Evolutionary conservation across 768 basidiomycete genomes (phyloP), one percentile per base, ranked within the genome.

Genomic region (Rubroboletus pulcherrimus): DNA sequence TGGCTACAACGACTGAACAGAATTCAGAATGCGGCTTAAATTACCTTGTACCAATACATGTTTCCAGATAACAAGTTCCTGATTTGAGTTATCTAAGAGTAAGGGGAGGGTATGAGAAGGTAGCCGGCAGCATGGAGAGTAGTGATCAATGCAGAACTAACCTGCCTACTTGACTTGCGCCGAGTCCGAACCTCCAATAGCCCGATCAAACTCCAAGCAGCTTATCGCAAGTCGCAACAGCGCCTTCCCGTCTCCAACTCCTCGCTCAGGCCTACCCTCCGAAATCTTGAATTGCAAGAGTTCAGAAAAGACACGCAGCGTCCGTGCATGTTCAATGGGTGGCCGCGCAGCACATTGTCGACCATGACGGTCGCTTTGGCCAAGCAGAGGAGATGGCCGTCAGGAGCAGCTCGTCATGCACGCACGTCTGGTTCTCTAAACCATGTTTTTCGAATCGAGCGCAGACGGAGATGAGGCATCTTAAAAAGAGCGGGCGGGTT

Each of bases 1-100:
- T 33, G 83, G 84, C 12, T 87, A 85, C 71, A 85, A 84, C 58
- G 85, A 87, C 65, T 86, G 63, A 78, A 21, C 19, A 8, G 6
- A 34, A 33, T n/a, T 12, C 30, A 8, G 6, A 34, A 33, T n/a
- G 12, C 26, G 55, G 14, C 21, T 37, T 51, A 6, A n/a, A 51
- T 31, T 46, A 43, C 43, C 47, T 49, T 58, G 55, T 61, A 60
- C 21, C 15, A 30, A 48, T 54, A 54, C 45, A 47, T 1, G 15
- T 43, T 21, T 47, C 15, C 11, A 6, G n/a, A 35, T 33, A 26
- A 14, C 29, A 19, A 4, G 3, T 45, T 38, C 42, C 7, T 9
- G 29, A 42, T 51, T 49, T 51, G 49, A 35, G 34, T 34, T 42
- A 51, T 52, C 26, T 9, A 35, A 44, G 21, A 2, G 60, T 49